These are phyloP conservation scores for Plectosphaerella plurivora DNA, from an alignment of 2,329 filamentous ascomycete species.

Conservation along the genomic window DNA sequence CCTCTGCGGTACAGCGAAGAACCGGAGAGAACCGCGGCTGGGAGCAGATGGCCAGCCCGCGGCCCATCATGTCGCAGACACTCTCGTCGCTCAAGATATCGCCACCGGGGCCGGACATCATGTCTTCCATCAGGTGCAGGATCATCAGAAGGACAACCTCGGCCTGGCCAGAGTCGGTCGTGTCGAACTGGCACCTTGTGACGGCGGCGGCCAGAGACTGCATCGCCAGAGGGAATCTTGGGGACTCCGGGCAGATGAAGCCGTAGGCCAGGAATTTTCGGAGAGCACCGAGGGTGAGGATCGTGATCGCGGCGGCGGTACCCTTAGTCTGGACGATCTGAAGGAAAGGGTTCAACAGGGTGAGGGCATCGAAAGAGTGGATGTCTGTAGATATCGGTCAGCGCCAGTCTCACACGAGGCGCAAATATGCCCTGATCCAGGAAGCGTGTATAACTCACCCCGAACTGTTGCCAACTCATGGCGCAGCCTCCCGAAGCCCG, in stretches of 20 bases:
- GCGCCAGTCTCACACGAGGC: conserved; percentile 2
- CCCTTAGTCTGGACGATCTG: conserved; percentile 96
- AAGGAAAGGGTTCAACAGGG: conserved; percentile 86
- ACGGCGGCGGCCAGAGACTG: conserved; percentile 91
- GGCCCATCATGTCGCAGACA: conserved; percentile 99
- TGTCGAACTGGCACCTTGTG: conserved; percentile 96
- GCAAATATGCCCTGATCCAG: background rate
- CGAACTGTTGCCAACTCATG: conserved; percentile 83
- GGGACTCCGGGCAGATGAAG: conserved; percentile 78
- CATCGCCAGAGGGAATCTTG: conserved; percentile 88
- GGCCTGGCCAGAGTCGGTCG: conserved; percentile 89
- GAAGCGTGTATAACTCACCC: conserved; percentile 43
- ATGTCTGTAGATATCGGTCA: conserved; percentile 59
- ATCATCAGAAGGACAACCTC: conserved; percentile 95
- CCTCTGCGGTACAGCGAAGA: conserved; percentile 84
- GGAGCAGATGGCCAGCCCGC: conserved; percentile 93
- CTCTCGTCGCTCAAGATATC: conserved; percentile 95
- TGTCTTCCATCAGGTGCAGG: conserved; percentile 94
- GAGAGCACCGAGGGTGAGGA: conserved; percentile 85
- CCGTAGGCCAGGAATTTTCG: conserved; percentile 97
- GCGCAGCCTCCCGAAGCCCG: conserved; percentile 85
- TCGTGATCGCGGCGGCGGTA: conserved; percentile 93
- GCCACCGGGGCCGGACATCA: conserved; percentile 90
- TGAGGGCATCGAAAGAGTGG: conserved; percentile 79
- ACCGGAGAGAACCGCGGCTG: conserved; percentile 89